These are phyloP conservation scores for Annona cherimola DNA, from an alignment of 164 flowering plant species.

Conservation along the genomic window DNA sequence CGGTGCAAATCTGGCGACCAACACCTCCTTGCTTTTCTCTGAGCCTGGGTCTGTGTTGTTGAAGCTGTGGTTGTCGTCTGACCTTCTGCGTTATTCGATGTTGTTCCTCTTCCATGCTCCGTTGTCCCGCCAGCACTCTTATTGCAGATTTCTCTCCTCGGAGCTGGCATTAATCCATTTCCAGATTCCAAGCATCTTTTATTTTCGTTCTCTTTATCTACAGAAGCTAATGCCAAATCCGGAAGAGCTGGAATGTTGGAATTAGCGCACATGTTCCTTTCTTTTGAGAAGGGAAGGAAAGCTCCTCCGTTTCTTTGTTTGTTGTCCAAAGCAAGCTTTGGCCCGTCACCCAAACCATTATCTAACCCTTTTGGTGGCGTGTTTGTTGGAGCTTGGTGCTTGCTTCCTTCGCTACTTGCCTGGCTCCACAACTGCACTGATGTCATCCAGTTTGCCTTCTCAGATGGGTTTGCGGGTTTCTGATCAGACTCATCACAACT, in stretches of 20 bases:
- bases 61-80: constrained; percentile 19
- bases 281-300: constrained; percentile 83
- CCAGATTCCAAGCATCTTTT: constrained; percentile 36
- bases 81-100: constrained; percentile 22
- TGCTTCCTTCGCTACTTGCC: constrained; percentile 31
- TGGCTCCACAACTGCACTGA: constrained; percentile 90
- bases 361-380: constrained; percentile 33
- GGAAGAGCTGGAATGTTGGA: constrained; percentile 32
- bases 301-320: constrained; percentile 79
- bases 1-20: constrained; percentile 99
- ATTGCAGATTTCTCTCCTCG: constrained; percentile 30
- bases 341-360: constrained; percentile 33
- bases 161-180: constrained; percentile 17
- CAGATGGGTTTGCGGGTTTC: constrained; percentile 31
- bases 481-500: constrained; percentile 31
- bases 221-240: constrained; percentile 63
- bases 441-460: constrained; percentile 91
- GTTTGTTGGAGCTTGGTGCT: constrained; percentile 22
- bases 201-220: constrained; percentile 40
- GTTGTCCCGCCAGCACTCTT: constrained; percentile 23
- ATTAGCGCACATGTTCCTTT: constrained; percentile 30
- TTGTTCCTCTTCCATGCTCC: constrained; percentile 33
- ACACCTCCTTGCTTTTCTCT: constrained; percentile 88
- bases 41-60: constrained; percentile 35
- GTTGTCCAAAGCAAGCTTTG: constrained; percentile 49